Base-by-base conservation (phyloP, 2,329 filamentous ascomycete species). In the Cercospora canescens region DNA sequence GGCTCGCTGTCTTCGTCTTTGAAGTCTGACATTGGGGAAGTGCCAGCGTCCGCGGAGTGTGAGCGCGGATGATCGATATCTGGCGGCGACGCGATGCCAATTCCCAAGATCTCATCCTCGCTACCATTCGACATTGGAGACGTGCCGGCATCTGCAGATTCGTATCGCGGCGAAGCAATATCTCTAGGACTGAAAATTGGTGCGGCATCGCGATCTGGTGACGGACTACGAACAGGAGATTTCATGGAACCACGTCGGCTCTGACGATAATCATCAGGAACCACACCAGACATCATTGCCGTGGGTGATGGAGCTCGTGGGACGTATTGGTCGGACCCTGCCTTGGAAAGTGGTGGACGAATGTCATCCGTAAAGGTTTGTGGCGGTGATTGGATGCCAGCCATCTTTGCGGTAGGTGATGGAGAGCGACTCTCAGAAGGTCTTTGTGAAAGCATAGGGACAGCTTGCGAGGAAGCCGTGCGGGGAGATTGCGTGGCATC, bases 391-490 rank as follows among this genome's bases (percentile, higher is more conserved):
- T 62, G 60, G 4, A 63, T 28, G 39, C 62, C 54, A 30, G 62
- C 54, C 55, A 63, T 63, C 30, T 50, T 35, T 14, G 62, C 37
- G 21, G 62, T 63, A 16, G 62, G 62, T 21, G 62, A 58, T 6
- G 62, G 52, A 35, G 48, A 54, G 2, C 60, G 48, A 24, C 60
- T 54, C 18, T 39, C 11, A 8, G 48, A 54, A 26, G 18, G 60
- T 21, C 34, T 35, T 12, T 59, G 35, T 6, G 37, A 45, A n/a
- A 58, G 39, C 54, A 66, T 62, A 14, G 64, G 64, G 24, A 66
- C 60, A 1, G 64, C 64, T 56, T 66, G 64, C 26, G 64, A 66
- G 54, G 64, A 66, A 12, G 64, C 64, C n/a, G 64, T 66, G 28
- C 64, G 64, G 14, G 64, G 64, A 8, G 60, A 63, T 7, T 59